Evolutionary conservation across 2,329 filamentous ascomycete species (phyloP), one percentile per base, ranked within the genome.

Genomic region (Periglandula ipomoeae): DNA sequence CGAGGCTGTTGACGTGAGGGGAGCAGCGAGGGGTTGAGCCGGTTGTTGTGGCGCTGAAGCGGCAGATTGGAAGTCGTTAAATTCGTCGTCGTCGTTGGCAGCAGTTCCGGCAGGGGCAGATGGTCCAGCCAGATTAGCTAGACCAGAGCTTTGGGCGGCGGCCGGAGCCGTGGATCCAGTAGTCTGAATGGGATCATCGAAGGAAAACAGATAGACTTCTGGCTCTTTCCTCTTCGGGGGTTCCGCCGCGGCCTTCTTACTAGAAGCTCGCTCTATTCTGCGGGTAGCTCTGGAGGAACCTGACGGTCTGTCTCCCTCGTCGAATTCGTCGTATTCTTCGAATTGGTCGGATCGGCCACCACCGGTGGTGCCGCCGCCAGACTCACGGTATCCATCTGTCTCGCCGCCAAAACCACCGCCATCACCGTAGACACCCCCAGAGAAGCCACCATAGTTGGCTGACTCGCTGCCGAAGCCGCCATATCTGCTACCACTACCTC

Each of bases 51-150:
- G 61, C 23, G 80, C 71, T 3, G 84, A 79, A 3, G 85, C 72
- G 13, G 91, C 91, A 19, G 89, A 95, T 66, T 95, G 89, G 74
- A 97, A 97, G 62, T 98, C 93, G 62, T 97, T 93, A 61, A 97
- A 97, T 54, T 96, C 93, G 57, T 95, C 90, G 55, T 96, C 91
- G 53, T 80, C 82, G 38, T 72, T 72, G 26, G 68, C 67, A 15
- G 68, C 43, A 17, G 54, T 54, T 2, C 51, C 55, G n/a, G 26
- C 8, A 27, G 53, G 52, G 45, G 47, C 47, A 47, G 53, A 57
- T 46, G 55, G 52, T 35, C 58, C 57, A 24, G 60, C 51, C 44
- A 82, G 62, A 15, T 72, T 67, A 40, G 72, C 71, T 44, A 81
- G 57, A 13, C 70, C 72, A 43, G 71, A 70, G 46, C 65, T 64